A percentile compares a stretch with the other conserved stretches of the same genome.
These are phyloP conservation scores for Immersiella caudata DNA, from an alignment of 495 filamentous ascomycete genomes.

Conservation along the genomic window DNA sequence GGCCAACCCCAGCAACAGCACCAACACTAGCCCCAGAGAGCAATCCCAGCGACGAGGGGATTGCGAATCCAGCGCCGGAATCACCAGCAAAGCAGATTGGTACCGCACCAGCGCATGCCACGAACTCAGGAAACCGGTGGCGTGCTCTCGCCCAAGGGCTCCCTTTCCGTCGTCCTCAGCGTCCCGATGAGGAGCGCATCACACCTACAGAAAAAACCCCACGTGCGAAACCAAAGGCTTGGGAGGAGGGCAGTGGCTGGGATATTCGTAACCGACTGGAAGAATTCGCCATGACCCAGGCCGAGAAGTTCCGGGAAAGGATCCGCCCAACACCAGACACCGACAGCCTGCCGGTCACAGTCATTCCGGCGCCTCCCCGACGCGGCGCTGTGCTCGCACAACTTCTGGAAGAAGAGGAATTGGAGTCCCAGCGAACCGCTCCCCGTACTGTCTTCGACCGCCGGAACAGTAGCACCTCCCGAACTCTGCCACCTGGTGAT, in stretches of 20 bases:
- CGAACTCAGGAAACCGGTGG: slow-evolving; percentile 31
- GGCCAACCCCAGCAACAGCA: slow-evolving; percentile 33
- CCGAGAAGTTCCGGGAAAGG: slow-evolving; percentile 48
- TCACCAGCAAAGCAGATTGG: slow-evolving; percentile 16
- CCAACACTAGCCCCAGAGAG: slow-evolving; percentile 39
- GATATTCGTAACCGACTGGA: slow-evolving; percentile 49
- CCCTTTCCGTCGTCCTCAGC: slow-evolving; percentile 25
- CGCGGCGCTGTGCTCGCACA: slow-evolving; percentile 50
- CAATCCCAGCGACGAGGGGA: slow-evolving; percentile 32
- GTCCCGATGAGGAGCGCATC: slow-evolving; percentile 27
- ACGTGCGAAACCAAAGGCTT: slow-evolving; percentile 1
- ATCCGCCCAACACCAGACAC: slow-evolving; percentile 52
- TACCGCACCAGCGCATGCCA: background rate
- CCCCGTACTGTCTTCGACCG: background rate
- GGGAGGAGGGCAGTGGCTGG: slow-evolving; percentile 38
- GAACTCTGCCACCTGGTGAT: slow-evolving; percentile 8
- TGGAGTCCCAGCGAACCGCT: slow-evolving; percentile 12
- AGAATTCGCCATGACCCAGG: slow-evolving; percentile 52
- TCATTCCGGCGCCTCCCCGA: slow-evolving; percentile 52
- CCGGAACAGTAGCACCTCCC: slow-evolving; percentile 21
- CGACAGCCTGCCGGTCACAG: slow-evolving; percentile 51
- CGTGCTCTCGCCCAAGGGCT: slow-evolving; percentile 31
- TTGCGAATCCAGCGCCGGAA: slow-evolving; percentile 18
- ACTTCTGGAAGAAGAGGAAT: slow-evolving; percentile 47
- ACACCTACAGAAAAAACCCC: background rate